A percentile compares a stretch with the other conserved stretches of the same genome.
Conservation (phyloP, 1,139 yeast genomes). For the Hansenula lynferdii region DNA sequence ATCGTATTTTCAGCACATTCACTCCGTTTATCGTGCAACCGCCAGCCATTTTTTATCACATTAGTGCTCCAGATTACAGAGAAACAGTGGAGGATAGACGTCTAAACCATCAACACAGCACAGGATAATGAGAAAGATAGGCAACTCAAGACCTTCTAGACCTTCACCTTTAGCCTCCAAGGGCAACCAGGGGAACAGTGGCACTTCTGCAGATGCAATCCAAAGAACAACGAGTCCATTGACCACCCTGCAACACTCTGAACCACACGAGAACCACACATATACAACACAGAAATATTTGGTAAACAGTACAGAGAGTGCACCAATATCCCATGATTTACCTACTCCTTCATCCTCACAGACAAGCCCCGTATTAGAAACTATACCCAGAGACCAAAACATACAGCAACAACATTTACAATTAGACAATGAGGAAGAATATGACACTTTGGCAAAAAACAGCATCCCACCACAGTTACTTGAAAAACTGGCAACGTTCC, state of each 20-base stretch:
- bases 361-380: not conserved
- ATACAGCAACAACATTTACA: not conserved
- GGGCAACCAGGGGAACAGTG: not conserved
- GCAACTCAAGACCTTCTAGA: slow-evolving; percentile 5
- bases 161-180: slow-evolving; percentile 4
- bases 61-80: no score
- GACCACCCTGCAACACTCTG: slow-evolving; percentile 1
- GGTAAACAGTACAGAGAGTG: no score
- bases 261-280: not conserved
- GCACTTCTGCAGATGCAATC: not conserved
- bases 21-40: no score
- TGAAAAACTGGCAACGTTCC: slow-evolving; percentile 49
- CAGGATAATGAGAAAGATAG: not conserved
- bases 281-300: no score
- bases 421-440: slow-evolving; percentile 9
- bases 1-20: no score
- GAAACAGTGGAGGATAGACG: no score
- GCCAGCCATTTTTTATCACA: no score
- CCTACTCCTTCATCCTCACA: no score
- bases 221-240: slow-evolving; percentile 3
- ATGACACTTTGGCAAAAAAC: slow-evolving; percentile 6
- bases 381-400: not conserved
- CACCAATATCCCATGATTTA: no score
- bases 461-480: slow-evolving; percentile 48
- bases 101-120: not conserved